phyloP scores from a whole-genome alignment of 1,284 basidiomycete species.

The Malassezia arunalokei region DNA sequence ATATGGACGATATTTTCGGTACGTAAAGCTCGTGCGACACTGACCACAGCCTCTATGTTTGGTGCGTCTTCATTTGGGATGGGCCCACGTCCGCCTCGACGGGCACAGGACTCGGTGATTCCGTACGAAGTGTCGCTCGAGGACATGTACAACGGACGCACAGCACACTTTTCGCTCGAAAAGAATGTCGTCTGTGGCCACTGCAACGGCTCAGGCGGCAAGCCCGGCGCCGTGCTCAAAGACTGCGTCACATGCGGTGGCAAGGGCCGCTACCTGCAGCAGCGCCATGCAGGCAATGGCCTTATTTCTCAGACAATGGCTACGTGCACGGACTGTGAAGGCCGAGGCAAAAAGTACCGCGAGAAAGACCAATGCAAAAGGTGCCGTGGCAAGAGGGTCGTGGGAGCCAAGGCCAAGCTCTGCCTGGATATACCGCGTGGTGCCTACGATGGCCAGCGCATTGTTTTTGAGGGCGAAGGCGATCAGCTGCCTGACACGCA shows the following conservation, averaged over 20 bases:
- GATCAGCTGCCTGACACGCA: conserved; percentile 50
- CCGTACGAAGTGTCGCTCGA: conserved; percentile 76
- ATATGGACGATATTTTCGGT: conserved; percentile 39
- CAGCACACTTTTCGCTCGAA: conserved; percentile 76
- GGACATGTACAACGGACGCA: conserved; percentile 83
- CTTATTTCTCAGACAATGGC: conserved; percentile 50
- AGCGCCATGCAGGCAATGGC: conserved; percentile 27
- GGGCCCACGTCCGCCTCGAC: conserved; percentile 46
- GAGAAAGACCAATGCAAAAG: conserved; percentile 94
- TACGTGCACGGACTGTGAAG: conserved; percentile 66
- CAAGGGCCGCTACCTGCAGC: conserved; percentile 61
- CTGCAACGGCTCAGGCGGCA: conserved; percentile 79
- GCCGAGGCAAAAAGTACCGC: conserved; percentile 64
- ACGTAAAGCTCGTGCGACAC: conserved; percentile 6
- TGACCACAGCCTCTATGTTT: conserved; percentile 29
- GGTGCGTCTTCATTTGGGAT: conserved; percentile 6
- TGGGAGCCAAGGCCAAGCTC: conserved; percentile 65
- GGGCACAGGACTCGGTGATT: conserved; percentile 48
- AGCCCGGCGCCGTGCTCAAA: conserved; percentile 65
- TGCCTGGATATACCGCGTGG: conserved; percentile 62
- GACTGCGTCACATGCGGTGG: conserved; percentile 72
- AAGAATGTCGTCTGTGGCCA: conserved; percentile 65
- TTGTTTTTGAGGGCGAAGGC: conserved; percentile 75
- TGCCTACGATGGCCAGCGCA: conserved; percentile 71
- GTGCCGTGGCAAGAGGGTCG: conserved; percentile 75